Evolutionary conservation across 768 basidiomycete genomes (phyloP).

Genomic region (Hydnum rufescens): DNA sequence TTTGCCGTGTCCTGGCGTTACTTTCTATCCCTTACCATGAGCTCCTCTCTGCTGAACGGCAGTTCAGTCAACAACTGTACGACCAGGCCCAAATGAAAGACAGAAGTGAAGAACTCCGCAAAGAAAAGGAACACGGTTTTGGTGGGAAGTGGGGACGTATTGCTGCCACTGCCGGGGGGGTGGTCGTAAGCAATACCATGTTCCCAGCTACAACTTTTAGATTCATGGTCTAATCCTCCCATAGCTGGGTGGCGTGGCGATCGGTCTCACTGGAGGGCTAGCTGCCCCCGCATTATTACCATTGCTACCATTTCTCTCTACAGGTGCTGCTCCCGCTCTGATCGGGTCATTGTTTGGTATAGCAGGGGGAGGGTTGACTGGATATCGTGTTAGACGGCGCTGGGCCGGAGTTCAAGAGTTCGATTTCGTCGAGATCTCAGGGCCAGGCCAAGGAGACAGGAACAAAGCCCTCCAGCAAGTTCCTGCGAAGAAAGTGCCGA

Average conservation of each 20-base stretch:
- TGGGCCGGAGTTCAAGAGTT: slow-evolving; percentile 24
- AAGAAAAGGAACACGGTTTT: slow-evolving; percentile 20
- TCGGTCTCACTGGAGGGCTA: slow-evolving; percentile 23
- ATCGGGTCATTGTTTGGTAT: slow-evolving; percentile 23
- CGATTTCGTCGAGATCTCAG: slow-evolving; percentile 21
- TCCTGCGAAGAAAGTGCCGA: slow-evolving; percentile 4
- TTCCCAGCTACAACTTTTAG: neutral
- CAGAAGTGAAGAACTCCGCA: slow-evolving; percentile 15
- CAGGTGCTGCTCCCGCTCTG: slow-evolving; percentile 19
- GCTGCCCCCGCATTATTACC: slow-evolving; percentile 24
- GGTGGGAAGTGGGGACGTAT: slow-evolving; percentile 19
- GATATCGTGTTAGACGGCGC: slow-evolving; percentile 18
- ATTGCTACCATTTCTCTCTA: slow-evolving; percentile 18
- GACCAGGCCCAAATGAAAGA: slow-evolving; percentile 13
- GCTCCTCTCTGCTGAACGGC: slow-evolving; percentile 11
- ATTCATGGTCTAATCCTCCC: neutral
- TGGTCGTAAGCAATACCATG: slow-evolving; percentile 12
- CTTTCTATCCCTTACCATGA: slow-evolving; percentile 9
- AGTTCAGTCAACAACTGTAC: slow-evolving; percentile 11
- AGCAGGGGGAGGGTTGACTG: slow-evolving; percentile 22
- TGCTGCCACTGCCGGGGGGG: slow-evolving; percentile 21
- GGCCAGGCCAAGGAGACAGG: slow-evolving; percentile 13
- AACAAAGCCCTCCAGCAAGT: neutral
- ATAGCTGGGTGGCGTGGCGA: slow-evolving; percentile 18
- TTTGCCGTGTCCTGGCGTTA: slow-evolving; percentile 8